Evolutionary conservation across 768 basidiomycete species (phyloP), one percentile per base, ranked within the genome.

Genomic region (Stropharia rugosoannulata): DNA sequence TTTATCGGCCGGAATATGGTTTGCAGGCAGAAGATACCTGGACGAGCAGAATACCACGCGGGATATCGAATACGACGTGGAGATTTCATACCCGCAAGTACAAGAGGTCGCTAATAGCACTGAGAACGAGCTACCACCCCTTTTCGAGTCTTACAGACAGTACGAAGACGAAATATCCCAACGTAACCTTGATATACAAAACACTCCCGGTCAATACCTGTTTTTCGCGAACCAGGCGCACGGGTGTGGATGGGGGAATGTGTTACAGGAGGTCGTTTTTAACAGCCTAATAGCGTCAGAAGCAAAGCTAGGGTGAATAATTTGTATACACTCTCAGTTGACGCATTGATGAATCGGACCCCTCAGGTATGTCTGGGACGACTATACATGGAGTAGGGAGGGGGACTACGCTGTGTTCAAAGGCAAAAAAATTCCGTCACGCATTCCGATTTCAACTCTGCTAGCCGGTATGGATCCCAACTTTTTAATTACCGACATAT

Each of bases 191-290:
- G 29, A 41, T 29, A 49, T 48, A 3, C 37, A 46, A 12, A 50
- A 49, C 25, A 74, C 78, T 62, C 5, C 66, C 71, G 38, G 71
- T 70, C 1, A 72, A 51, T 84, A 77, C 60, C 64, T 85, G 9
- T 83, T 74, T 71, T 68, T 73, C 18, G 70, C 79, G 2, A 82
- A 81, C 45, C 81, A 84, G 60, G 77, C 72, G 13, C 66, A 64
- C 4, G 82, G 63, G 8, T 73, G 76, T 41, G 86, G 85, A 3
- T 86, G 82, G 82, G 85, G 84, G 2, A 87, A 87, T 51, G 74
- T 68, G 8, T 71, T 86, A 73, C 82, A 87, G 56, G 84, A 85
- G 55, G 75, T 83, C 55, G 50, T 86, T 3, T 60, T 85, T 45
- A 77, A 80, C 46, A 73, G 81, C 0, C 70, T 80, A 42, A 66